Evolutionary conservation across 345 rosid species (phyloP).

Genomic region (Murraya paniculata): DNA sequence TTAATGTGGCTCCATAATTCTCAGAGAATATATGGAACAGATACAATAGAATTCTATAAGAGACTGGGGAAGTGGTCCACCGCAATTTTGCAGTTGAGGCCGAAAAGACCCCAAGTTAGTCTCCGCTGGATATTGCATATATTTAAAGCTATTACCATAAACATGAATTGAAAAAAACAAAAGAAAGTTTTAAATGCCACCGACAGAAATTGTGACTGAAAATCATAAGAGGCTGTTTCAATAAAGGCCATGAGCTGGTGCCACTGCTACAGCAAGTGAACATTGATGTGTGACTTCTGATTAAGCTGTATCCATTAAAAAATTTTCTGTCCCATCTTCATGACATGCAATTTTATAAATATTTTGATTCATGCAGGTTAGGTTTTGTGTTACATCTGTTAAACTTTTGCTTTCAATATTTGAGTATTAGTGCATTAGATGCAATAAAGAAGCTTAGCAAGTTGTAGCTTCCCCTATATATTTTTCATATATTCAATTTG

Average conservation of each 20-base stretch:
- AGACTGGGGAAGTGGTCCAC: conserved; percentile 15
- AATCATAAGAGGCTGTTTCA: not conserved
- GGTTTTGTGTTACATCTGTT: not conserved
- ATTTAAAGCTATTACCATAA: not conserved
- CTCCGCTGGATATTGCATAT: not conserved
- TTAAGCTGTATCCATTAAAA: not conserved
- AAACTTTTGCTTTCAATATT: not conserved
- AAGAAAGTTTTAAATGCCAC: conserved; percentile 8
- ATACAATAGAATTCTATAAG: not conserved
- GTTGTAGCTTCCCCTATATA: not conserved
- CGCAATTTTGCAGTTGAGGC: not conserved
- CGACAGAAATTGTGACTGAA: conserved; percentile 6
- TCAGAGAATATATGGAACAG: not conserved
- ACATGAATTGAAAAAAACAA: no score
- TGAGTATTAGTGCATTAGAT: not conserved
- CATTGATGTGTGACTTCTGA: not conserved
- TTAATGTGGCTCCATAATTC: not conserved
- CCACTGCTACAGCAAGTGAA: not conserved
- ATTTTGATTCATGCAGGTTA: not conserved
- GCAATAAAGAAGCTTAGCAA: not conserved
- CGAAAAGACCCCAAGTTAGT: not conserved
- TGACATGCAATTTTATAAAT: no score
- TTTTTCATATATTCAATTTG: not conserved
- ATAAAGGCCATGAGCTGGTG: not conserved
- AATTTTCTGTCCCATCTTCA: no score